Evolutionary conservation across 495 filamentous ascomycete species (phyloP).

Genomic region (Neurospora cerealis): DNA sequence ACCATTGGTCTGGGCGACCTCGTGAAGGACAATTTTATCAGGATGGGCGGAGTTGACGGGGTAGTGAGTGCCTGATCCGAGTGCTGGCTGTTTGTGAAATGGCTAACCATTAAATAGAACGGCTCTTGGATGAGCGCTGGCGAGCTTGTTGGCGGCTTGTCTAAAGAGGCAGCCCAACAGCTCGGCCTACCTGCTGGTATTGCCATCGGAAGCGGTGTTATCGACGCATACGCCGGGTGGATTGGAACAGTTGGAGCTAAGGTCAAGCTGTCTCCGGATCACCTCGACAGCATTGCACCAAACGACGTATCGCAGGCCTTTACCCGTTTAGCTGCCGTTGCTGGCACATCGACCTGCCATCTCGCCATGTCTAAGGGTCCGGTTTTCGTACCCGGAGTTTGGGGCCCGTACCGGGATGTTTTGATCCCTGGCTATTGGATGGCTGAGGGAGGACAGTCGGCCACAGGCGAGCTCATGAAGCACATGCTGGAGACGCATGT

Average conservation of each 20-base stretch:
- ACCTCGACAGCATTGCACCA: constrained; percentile 49
- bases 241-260: constrained; percentile 97
- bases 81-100: not conserved
- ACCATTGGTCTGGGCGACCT: constrained; percentile 78
- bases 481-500: constrained; percentile 91
- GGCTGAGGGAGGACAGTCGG: constrained; percentile 92
- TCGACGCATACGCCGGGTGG: constrained; percentile 98
- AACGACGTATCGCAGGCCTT: constrained; percentile 89
- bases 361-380: constrained; percentile 87
- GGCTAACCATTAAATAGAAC: constrained; percentile 48
- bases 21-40: constrained; percentile 72
- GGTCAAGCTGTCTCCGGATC: constrained; percentile 55
- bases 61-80: constrained; percentile 58
- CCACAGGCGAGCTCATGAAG: constrained; percentile 87
- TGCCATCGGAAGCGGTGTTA: constrained; percentile 89
- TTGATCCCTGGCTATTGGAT: constrained; percentile 88
- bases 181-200: constrained; percentile 82
- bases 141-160: constrained; percentile 75
- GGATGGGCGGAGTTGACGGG: constrained; percentile 86
- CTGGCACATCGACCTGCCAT: constrained; percentile 94
- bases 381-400: constrained; percentile 87
- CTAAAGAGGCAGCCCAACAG: constrained; percentile 70
- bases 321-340: constrained; percentile 85
- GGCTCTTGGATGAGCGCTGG: constrained; percentile 83
- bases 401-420: constrained; percentile 93